Percentiles rank a stretch among this genome's conserved stretches.
phyloP scores from a whole-genome alignment of 1,139 yeast species.

The Debaryomyces coudertii region DNA sequence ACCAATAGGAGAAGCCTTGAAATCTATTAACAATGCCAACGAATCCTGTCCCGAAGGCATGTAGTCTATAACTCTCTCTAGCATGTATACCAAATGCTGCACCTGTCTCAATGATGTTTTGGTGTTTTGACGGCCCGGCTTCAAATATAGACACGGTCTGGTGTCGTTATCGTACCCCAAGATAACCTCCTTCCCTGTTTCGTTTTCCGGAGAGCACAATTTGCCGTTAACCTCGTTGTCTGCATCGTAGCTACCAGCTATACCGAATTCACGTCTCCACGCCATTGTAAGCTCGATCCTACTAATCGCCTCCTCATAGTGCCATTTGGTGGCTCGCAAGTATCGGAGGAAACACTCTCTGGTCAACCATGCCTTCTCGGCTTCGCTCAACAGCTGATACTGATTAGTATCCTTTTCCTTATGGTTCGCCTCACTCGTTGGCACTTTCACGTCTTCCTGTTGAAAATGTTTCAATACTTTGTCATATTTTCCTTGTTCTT shows the following conservation, averaged over 20 bases:
- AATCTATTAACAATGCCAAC: conserved; percentile 49
- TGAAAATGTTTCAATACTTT: conserved; percentile 63
- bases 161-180: conserved; percentile 51
- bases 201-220: conserved; percentile 40
- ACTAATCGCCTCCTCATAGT: conserved; percentile 40
- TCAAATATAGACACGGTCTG: conserved; percentile 52
- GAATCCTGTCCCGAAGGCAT: conserved; percentile 57
- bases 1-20: conserved; percentile 50
- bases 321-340: conserved; percentile 53
- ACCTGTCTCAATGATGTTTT: conserved; percentile 48
- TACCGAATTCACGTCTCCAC: conserved; percentile 54
- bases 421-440: conserved; percentile 44
- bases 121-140: conserved; percentile 54
- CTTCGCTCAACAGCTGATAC: conserved; percentile 25
- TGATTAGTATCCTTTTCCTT: conserved; percentile 27
- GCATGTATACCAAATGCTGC: conserved; percentile 53
- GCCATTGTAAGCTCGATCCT: conserved; percentile 47
- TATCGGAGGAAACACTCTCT: conserved; percentile 52
- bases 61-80: conserved; percentile 49
- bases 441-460: conserved; percentile 43
- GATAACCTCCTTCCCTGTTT: conserved; percentile 52
- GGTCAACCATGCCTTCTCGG: conserved; percentile 50
- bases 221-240: conserved; percentile 40
- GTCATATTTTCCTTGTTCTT: conserved; percentile 60
- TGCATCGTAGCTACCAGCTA: conserved; percentile 32